Percentiles rank a stretch among this genome's conserved stretches.
These are phyloP conservation scores for Melastoma malabathricum DNA, from an alignment of 345 rosid species.

Conservation along the genomic window DNA sequence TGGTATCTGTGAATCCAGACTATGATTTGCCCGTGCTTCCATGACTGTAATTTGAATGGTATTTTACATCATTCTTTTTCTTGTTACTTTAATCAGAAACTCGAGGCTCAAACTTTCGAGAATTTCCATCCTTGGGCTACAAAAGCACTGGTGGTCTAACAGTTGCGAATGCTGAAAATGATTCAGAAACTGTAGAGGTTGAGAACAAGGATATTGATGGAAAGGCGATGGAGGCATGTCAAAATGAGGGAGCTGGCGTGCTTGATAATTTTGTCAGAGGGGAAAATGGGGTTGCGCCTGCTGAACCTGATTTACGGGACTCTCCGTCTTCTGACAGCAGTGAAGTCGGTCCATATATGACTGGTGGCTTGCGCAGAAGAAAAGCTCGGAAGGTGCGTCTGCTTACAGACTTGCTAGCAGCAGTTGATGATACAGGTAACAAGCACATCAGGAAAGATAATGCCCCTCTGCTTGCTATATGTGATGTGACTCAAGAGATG, in stretches of 20 bases:
- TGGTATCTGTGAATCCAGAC: not conserved
- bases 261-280: conserved; percentile 13
- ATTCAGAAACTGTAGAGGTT: conserved; percentile 8
- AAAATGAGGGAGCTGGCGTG: conserved; percentile 14
- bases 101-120: too few relatives aligned
- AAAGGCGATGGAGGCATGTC: conserved; percentile 11
- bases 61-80: too few relatives aligned
- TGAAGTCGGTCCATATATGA: conserved; percentile 8
- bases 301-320: conserved; percentile 23
- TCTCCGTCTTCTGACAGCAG: conserved; percentile 38
- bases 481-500: conserved; percentile 16
- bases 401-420: conserved; percentile 55
- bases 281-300: conserved; percentile 16
- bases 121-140: too few relatives aligned
- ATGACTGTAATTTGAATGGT: not conserved
- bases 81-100: too few relatives aligned
- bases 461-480: conserved; percentile 16
- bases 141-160: not conserved
- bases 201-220: conserved; percentile 12
- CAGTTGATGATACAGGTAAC: conserved; percentile 17
- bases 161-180: conserved; percentile 12
- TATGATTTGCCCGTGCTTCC: not conserved
- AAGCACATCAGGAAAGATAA: conserved; percentile 16
- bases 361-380: conserved; percentile 37
- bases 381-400: conserved; percentile 56